phyloP scores from a whole-genome alignment of 768 basidiomycete genomes.

The Infundibulicybe gibba region DNA sequence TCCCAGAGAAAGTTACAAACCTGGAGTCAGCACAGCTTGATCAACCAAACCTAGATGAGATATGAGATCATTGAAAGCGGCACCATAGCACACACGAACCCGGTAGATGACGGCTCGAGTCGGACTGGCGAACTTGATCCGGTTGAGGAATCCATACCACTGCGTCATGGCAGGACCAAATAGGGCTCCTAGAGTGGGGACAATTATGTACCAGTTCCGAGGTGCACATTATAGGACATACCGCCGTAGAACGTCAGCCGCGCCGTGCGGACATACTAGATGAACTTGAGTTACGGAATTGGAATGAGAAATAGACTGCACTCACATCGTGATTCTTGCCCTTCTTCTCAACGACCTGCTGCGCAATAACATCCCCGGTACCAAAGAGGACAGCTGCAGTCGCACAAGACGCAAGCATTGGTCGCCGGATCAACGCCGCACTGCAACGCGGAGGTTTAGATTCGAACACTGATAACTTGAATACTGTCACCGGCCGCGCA shows the following conservation, averaged over 20 bases:
- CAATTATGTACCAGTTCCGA: neutral
- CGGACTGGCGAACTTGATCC: conserved; percentile 63
- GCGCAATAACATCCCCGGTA: conserved; percentile 77
- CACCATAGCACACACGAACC: conserved; percentile 31
- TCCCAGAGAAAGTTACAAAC: conserved; percentile 22
- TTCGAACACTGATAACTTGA: neutral
- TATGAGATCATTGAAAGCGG: neutral
- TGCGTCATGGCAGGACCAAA: conserved; percentile 82
- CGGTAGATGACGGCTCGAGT: conserved; percentile 57
- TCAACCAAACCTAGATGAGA: conserved; percentile 63
- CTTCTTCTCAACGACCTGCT: conserved; percentile 75
- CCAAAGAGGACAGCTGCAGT: conserved; percentile 71
- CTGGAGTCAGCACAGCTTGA: conserved; percentile 74
- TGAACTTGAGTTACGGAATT: too few relatives aligned
- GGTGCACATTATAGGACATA: conserved; percentile 14
- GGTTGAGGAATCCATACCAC: conserved; percentile 75
- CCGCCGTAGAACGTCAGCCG: conserved; percentile 75
- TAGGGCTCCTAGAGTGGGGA: conserved; percentile 42
- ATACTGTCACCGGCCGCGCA: neutral
- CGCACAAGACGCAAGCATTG: conserved; percentile 58
- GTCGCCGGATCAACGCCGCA: conserved; percentile 55
- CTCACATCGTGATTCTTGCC: conserved; percentile 76
- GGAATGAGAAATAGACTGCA: conserved; percentile 7
- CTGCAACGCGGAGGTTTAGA: conserved; percentile 26
- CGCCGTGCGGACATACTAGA: conserved; percentile 55